Conservation (phyloP, 805 yeast genomes). For the Zygoascus flipseniorum region DNA sequence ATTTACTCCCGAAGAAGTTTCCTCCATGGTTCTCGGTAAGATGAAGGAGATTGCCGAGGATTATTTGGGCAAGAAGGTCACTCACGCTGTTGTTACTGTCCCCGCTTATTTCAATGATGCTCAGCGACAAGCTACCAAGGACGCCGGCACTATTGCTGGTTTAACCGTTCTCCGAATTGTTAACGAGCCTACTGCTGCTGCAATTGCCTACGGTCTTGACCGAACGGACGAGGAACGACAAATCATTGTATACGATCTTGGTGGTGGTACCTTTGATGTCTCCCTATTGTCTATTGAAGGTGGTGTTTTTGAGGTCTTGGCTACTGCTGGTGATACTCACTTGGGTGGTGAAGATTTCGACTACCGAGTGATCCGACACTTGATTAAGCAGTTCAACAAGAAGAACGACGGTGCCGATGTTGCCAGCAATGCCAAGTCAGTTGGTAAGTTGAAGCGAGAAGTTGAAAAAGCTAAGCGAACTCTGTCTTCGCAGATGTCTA, state of each 20-base stretch:
- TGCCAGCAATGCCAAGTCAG: slow-evolving; percentile 70
- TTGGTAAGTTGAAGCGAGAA: slow-evolving; percentile 92
- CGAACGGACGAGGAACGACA: slow-evolving; percentile 73
- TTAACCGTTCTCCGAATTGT: slow-evolving; percentile 81
- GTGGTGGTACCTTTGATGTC: slow-evolving; percentile 97
- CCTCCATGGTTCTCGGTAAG: slow-evolving; percentile 84
- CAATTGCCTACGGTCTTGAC: slow-evolving; percentile 84
- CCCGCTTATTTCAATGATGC: slow-evolving; percentile 93
- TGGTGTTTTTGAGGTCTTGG: slow-evolving; percentile 87
- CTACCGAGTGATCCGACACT: slow-evolving; percentile 79
- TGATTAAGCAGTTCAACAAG: slow-evolving; percentile 79
- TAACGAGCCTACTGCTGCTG: slow-evolving; percentile 95
- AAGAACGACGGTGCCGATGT: slow-evolving; percentile 75
- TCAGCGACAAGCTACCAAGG: slow-evolving; percentile 90
- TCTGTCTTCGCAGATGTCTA: slow-evolving; percentile 88
- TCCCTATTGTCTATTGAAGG: slow-evolving; percentile 79
- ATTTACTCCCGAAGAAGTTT: slow-evolving; percentile 88
- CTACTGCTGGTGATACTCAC: slow-evolving; percentile 95
- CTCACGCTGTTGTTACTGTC: slow-evolving; percentile 87
- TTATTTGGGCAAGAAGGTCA: slow-evolving; percentile 73
- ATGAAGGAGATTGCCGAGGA: slow-evolving; percentile 93
- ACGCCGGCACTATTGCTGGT: slow-evolving; percentile 89
- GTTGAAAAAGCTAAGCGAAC: slow-evolving; percentile 98
- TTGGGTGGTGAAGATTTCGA: slow-evolving; percentile 98
- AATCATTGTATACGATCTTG: slow-evolving; percentile 86